A percentile compares a stretch with the other conserved stretches of the same genome.
These are phyloP conservation scores for Ganoderma sinense DNA, from an alignment of 1,284 basidiomycete species.

Conservation along the genomic window DNA sequence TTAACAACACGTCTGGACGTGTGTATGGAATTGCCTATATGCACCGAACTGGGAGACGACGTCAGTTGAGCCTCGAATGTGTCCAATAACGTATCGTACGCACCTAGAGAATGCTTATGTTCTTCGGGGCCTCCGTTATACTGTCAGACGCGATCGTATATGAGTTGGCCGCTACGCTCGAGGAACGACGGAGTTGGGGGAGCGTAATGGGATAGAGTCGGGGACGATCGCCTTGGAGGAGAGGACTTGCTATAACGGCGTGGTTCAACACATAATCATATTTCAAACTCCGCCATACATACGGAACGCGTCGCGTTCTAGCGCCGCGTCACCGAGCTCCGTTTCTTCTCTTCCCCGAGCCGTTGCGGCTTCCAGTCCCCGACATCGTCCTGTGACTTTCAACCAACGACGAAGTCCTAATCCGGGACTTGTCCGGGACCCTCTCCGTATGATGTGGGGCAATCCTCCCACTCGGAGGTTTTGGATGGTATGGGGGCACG, in stretches of 20 bases:
- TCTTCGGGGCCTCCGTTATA: neutral
- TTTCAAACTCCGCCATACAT: conserved; percentile 30
- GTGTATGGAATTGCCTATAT: conserved; percentile 11
- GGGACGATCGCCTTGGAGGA: conserved; percentile 25
- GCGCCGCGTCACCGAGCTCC: conserved; percentile 20
- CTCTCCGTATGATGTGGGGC: neutral
- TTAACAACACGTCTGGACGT: conserved; percentile 16
- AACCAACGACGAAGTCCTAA: neutral
- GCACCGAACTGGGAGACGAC: conserved; percentile 4
- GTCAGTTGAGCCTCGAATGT: conserved; percentile 21
- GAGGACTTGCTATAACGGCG: conserved; percentile 30
- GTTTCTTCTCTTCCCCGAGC: conserved; percentile 15
- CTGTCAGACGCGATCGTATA: neutral
- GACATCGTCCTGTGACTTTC: conserved; percentile 1
- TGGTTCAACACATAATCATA: conserved; percentile 29
- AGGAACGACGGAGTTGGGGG: conserved; percentile 1
- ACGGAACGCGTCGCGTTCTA: conserved; percentile 23
- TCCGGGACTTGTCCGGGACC: neutral
- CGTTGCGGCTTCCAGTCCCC: conserved; percentile 1
- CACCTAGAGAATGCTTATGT: conserved; percentile 2
- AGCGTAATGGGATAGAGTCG: conserved; percentile 9
- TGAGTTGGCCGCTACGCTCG: neutral
- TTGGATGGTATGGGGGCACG: neutral
- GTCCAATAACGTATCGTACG: conserved; percentile 9
- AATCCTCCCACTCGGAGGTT: neutral